Evolutionary conservation across 371 early-diverging fungal species (phyloP).

Genomic region (Fennellomyces sp.): DNA sequence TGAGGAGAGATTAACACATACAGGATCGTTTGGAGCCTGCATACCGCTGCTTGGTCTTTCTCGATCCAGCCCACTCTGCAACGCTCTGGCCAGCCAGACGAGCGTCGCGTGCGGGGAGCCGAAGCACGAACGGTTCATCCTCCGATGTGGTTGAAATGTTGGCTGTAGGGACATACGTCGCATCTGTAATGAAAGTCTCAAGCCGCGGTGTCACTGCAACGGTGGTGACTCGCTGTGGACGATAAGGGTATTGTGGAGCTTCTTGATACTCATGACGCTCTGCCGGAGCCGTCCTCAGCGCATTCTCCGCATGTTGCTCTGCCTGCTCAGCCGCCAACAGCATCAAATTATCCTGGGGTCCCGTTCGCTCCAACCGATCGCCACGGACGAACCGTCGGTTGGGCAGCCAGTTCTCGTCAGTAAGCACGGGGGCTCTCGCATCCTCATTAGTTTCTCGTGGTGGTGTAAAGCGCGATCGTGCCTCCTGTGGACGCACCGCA

Average conservation of each 20-base stretch:
- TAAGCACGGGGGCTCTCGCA: not conserved
- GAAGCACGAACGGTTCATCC: not conserved
- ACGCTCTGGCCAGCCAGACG: conserved; percentile 1
- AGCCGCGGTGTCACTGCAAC: not conserved
- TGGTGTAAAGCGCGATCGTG: not conserved
- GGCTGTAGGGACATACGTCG: not conserved
- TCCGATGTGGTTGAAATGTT: not conserved
- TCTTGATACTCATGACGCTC: not conserved
- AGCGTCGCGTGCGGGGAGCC: not conserved
- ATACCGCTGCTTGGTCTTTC: not conserved
- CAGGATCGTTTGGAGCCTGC: not conserved
- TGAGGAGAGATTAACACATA: not conserved
- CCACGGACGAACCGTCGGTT: not conserved
- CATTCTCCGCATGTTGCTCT: not conserved
- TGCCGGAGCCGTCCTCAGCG: not conserved
- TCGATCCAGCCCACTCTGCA: not conserved
- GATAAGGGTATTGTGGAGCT: not conserved
- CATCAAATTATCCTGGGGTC: not conserved
- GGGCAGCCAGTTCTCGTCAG: not conserved
- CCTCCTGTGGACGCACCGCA: not conserved
- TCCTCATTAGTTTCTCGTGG: not conserved
- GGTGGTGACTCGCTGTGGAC: not conserved
- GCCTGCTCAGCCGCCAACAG: not conserved
- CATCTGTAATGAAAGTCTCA: not conserved
- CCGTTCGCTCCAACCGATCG: not conserved